phyloP scores from a whole-genome alignment of 1,284 basidiomycete species.

The Sporisorium scitamineum region DNA sequence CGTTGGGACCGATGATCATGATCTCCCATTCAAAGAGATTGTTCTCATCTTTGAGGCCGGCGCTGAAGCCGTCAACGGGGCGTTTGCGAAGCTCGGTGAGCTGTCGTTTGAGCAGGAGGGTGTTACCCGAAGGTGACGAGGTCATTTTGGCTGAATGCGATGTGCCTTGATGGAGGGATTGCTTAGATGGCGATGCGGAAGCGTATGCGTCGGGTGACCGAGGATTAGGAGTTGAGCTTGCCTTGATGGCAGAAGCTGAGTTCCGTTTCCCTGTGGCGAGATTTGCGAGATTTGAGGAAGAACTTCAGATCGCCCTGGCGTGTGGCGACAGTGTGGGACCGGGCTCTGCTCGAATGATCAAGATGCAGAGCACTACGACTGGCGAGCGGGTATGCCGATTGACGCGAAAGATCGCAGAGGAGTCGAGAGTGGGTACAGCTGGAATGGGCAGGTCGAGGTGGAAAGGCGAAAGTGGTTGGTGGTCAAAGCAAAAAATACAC shows the following conservation, averaged over 20 bases:
- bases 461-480: background rate
- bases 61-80: conserved; percentile 69
- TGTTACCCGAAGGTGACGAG: conserved; percentile 62
- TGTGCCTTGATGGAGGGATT: background rate
- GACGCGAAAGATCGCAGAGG: background rate
- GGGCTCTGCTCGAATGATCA: background rate
- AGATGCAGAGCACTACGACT: background rate
- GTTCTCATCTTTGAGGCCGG: conserved; percentile 68
- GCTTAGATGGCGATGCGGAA: background rate
- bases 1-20: conserved; percentile 69
- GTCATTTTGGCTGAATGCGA: conserved; percentile 47
- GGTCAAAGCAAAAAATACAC: background rate
- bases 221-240: background rate
- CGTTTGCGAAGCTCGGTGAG: conserved; percentile 66
- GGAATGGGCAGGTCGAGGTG: background rate
- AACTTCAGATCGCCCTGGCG: background rate
- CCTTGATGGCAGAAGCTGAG: background rate
- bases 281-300: background rate
- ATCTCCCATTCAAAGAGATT: conserved; percentile 69
- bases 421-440: background rate
- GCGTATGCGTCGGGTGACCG: background rate
- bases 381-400: background rate
- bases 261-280: background rate
- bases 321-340: background rate
- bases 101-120: conserved; percentile 67